A percentile compares a stretch with the other conserved stretches of the same genome.
Conservation (phyloP, 305 asterid genomes). For the Withania somnifera region DNA sequence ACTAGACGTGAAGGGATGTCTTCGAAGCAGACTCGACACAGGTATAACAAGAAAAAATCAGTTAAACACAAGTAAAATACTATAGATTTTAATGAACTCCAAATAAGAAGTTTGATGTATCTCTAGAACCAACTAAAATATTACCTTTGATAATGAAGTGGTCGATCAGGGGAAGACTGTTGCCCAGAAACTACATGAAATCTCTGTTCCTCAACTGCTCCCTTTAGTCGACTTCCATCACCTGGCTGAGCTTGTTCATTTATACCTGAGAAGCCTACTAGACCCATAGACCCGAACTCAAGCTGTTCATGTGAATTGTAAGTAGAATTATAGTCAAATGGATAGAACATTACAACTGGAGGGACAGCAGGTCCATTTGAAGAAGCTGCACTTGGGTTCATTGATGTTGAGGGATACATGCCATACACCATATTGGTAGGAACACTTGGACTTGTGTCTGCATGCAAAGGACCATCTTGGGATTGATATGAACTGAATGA, state of each 20-base stretch:
- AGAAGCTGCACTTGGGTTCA: constrained; percentile 41
- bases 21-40: not conserved
- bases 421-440: constrained; percentile 49
- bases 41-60: too few species aligned
- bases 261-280: constrained; percentile 44
- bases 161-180: constrained; percentile 71
- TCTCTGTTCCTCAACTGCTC: constrained; percentile 53
- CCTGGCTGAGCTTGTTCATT: constrained; percentile 50
- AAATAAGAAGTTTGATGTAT: too few species aligned
- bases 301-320: constrained; percentile 59
- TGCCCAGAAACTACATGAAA: constrained; percentile 45
- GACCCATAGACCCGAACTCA: constrained; percentile 86
- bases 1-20: not conserved
- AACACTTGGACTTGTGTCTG: constrained; percentile 50
- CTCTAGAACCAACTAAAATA: not conserved
- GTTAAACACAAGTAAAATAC: not conserved
- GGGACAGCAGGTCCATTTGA: constrained; percentile 61
- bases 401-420: constrained; percentile 51
- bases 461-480: constrained; percentile 58
- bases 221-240: constrained; percentile 45
- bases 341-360: constrained; percentile 82
- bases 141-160: constrained; percentile 80
- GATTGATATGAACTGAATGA: constrained; percentile 43
- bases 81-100: too few species aligned
- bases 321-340: constrained; percentile 46